These are phyloP conservation scores for Spatholobus suberectus DNA, from an alignment of 306 rosid genomes.

Conservation along the genomic window DNA sequence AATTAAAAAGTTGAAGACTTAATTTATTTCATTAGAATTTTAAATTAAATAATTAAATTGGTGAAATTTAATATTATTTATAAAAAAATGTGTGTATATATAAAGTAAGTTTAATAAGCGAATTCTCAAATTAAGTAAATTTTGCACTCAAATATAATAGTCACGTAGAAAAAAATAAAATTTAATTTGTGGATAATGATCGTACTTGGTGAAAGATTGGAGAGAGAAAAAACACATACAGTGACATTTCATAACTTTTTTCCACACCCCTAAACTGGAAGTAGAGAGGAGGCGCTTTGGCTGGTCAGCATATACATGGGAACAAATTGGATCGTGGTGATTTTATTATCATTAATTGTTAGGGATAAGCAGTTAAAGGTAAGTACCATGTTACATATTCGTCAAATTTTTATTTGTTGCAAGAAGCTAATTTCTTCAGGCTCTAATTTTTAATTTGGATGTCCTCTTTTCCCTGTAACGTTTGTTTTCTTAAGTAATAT, in stretches of 20 bases:
- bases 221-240: slow-evolving; percentile 12
- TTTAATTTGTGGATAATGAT: slow-evolving; percentile 13
- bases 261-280: background rate
- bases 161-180: background rate
- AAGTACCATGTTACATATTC: background rate
- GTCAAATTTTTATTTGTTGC: slow-evolving; percentile 25
- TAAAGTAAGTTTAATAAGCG: no score
- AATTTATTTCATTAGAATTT: no score
- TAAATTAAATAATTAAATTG: no score
- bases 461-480: background rate
- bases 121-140: no score
- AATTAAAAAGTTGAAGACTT: no score
- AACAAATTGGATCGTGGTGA: background rate
- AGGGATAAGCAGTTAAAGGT: slow-evolving; percentile 15
- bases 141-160: background rate
- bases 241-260: background rate
- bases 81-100: no score
- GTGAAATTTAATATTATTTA: no score
- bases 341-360: background rate
- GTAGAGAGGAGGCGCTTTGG: slow-evolving; percentile 11
- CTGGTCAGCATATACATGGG: background rate
- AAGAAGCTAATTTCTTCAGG: slow-evolving; percentile 8
- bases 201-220: slow-evolving; percentile 1
- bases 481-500: background rate
- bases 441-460: slow-evolving; percentile 21